Evolutionary conservation across 306 rosid genomes (phyloP).

Genomic region (Dryas octopetala): DNA sequence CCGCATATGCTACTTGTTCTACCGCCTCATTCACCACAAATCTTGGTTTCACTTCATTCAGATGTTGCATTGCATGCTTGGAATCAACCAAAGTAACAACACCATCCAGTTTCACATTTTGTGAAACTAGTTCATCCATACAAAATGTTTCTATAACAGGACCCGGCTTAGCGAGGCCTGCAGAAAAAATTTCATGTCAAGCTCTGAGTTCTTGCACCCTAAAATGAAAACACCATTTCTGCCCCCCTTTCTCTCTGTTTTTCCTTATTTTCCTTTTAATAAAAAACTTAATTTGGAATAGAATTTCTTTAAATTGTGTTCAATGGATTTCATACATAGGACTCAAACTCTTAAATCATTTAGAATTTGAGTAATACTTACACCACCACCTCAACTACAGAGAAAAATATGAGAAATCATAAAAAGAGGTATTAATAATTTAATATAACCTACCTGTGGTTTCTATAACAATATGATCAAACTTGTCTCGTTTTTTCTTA

Average conservation of each 20-base stretch:
- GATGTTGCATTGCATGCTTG: slow-evolving; percentile 78
- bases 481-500: slow-evolving; percentile 62
- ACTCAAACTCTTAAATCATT: not conserved
- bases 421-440: not conserved
- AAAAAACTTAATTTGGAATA: not conserved
- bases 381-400: not conserved
- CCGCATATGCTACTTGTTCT: slow-evolving; percentile 94
- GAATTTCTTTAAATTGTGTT: not conserved
- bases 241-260: not conserved
- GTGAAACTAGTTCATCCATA: slow-evolving; percentile 67
- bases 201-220: not conserved
- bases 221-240: not conserved
- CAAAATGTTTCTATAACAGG: slow-evolving; percentile 91
- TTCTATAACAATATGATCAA: slow-evolving; percentile 91
- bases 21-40: slow-evolving; percentile 95
- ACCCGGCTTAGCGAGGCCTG: slow-evolving; percentile 91
- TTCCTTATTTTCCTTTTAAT: not conserved
- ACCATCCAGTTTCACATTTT: slow-evolving; percentile 80
- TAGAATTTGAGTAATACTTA: slow-evolving; percentile 8
- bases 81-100: slow-evolving; percentile 91
- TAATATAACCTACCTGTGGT: slow-evolving; percentile 61
- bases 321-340: not conserved
- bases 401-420: not conserved
- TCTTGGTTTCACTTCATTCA: slow-evolving; percentile 86
- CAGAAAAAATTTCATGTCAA: slow-evolving; percentile 24